phyloP scores from a whole-genome alignment of 495 filamentous ascomycete genomes.

The Arthonia radiata region DNA sequence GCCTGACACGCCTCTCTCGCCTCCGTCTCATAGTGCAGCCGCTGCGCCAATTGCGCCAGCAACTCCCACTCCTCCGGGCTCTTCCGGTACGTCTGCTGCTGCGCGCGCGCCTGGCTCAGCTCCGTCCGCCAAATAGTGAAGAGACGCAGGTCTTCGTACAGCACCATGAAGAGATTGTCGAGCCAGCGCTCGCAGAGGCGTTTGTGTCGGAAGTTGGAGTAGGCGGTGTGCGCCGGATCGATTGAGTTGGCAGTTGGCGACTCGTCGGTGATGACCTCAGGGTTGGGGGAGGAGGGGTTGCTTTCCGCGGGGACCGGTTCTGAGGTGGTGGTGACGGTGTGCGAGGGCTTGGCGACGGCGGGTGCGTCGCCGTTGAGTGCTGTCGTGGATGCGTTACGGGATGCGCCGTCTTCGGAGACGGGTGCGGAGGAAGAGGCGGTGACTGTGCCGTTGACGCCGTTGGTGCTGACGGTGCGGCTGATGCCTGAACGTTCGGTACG shows the following conservation, averaged over 20 bases:
- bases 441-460: slow-evolving; percentile 42
- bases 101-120: slow-evolving; percentile 75
- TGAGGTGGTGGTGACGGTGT: slow-evolving; percentile 56
- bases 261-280: too few relatives aligned
- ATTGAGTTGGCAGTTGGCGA: slow-evolving; percentile 23
- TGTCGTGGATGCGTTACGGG: slow-evolving; percentile 9
- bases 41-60: slow-evolving; percentile 72
- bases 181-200: slow-evolving; percentile 93
- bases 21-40: slow-evolving; percentile 73
- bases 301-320: slow-evolving; percentile 57
- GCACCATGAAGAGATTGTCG: slow-evolving; percentile 96
- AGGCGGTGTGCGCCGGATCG: slow-evolving; percentile 23
- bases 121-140: slow-evolving; percentile 99
- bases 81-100: slow-evolving; percentile 82
- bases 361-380: too few relatives aligned
- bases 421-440: slow-evolving; percentile 16
- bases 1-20: slow-evolving; percentile 75
- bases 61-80: slow-evolving; percentile 96
- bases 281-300: too few relatives aligned
- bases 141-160: slow-evolving; percentile 91
- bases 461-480: slow-evolving; percentile 49
- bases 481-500: slow-evolving; percentile 43
- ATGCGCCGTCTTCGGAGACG: slow-evolving; percentile 16
- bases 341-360: slow-evolving; percentile 54
- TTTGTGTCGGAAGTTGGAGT: slow-evolving; percentile 72